Conservation (phyloP, 306 rosid species). For the Castanea crenata region DNA sequence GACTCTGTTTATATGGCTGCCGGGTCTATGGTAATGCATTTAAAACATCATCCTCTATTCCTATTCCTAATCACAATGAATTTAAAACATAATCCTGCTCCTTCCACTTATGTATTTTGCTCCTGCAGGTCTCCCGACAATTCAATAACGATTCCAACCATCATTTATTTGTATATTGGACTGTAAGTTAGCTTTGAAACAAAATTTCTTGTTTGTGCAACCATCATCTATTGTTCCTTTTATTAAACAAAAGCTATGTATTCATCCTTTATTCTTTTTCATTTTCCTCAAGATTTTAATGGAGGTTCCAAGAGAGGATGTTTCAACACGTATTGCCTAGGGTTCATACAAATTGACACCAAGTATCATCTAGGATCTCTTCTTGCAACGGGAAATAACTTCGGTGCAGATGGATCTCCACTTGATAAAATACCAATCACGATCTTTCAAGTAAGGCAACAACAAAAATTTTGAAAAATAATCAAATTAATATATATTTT, state of each 20-base stretch:
- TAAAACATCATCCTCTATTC: background rate
- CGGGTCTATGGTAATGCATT: constrained; percentile 19
- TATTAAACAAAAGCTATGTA: constrained; percentile 8
- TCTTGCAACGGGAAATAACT: background rate
- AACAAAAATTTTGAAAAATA: too few species aligned
- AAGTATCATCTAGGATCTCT: background rate
- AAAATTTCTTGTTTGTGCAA: too few species aligned
- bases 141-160: background rate
- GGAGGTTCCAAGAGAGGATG: constrained; percentile 8
- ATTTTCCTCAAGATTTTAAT: background rate
- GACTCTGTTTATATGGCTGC: background rate
- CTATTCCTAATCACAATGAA: background rate
- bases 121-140: background rate
- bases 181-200: too few species aligned
- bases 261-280: background rate
- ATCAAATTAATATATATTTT: too few species aligned
- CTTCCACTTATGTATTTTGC: background rate
- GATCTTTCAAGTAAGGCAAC: constrained; percentile 8
- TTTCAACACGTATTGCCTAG: constrained; percentile 7
- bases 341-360: constrained; percentile 6
- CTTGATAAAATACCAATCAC: background rate
- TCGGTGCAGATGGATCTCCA: too few species aligned
- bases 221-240: background rate
- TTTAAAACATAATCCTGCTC: too few species aligned
- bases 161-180: background rate